These are phyloP conservation scores for Lepidopterella palustris DNA, from an alignment of 495 filamentous ascomycete genomes.

Conservation along the genomic window DNA sequence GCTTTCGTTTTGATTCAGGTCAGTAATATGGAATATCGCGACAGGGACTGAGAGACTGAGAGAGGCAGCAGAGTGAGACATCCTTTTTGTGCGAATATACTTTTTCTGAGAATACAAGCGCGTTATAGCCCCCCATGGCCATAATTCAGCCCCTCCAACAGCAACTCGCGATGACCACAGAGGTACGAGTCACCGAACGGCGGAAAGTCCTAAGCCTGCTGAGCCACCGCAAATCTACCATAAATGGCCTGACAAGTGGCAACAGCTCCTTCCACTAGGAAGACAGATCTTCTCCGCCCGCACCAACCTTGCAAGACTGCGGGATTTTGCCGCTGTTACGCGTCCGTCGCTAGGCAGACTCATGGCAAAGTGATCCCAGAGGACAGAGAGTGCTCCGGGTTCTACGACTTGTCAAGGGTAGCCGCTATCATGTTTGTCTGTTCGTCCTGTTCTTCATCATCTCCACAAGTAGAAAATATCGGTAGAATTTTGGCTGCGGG, in stretches of 20 bases:
- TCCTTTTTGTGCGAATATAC: not conserved
- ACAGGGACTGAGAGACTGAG: slow-evolving; percentile 7
- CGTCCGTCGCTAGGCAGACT: not conserved
- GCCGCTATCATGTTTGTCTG: not conserved
- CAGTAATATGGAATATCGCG: not conserved
- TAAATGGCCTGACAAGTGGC: too few species aligned
- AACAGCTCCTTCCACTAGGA: too few species aligned
- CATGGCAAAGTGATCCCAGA: slow-evolving; percentile 5
- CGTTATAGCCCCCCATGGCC: slow-evolving; percentile 1
- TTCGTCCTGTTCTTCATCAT: not conserved
- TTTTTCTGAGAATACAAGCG: too few species aligned
- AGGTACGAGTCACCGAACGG: not conserved
- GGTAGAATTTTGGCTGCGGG: slow-evolving; percentile 16
- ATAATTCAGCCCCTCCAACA: not conserved
- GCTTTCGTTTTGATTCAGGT: not conserved
- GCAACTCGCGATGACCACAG: not conserved
- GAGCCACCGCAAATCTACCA: slow-evolving; percentile 2
- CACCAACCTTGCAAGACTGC: slow-evolving; percentile 1
- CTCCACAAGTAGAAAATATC: slow-evolving; percentile 2
- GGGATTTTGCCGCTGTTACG: slow-evolving; percentile 14
- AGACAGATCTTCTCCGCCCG: not conserved
- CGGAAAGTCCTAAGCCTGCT: not conserved
- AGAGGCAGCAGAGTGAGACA: slow-evolving; percentile 15
- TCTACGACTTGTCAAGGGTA: not conserved
- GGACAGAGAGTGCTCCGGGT: not conserved